phyloP scores from a whole-genome alignment of 805 yeast species.

The Barnettozyma sp. region DNA sequence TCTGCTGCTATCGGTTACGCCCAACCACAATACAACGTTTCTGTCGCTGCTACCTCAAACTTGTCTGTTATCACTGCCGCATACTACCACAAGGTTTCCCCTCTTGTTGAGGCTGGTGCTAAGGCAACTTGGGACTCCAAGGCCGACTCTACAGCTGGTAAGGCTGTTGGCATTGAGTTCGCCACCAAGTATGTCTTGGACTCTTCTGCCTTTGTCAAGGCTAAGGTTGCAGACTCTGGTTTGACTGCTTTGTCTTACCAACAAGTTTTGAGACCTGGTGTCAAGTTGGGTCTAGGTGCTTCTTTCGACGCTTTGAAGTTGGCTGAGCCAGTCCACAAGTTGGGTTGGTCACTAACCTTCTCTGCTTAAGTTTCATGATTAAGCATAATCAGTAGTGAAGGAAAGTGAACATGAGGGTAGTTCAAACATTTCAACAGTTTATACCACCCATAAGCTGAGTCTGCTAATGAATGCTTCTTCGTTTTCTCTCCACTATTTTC shows the following conservation, averaged over 20 bases:
- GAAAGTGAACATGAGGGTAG: no score
- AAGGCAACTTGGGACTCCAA: conserved; percentile 92
- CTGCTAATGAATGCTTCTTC: no score
- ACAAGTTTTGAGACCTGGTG: conserved; percentile 93
- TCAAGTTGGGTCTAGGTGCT: conserved; percentile 93
- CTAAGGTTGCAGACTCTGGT: conserved; percentile 95
- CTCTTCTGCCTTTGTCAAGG: conserved; percentile 84
- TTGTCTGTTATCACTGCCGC: conserved; percentile 88
- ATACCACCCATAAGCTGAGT: no score
- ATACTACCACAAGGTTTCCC: conserved; percentile 92
- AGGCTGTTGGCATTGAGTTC: conserved; percentile 86
- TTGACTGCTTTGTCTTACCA: conserved; percentile 89
- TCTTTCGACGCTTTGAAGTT: conserved; percentile 93
- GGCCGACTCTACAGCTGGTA: conserved; percentile 54
- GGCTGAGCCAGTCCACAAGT: conserved; percentile 95
- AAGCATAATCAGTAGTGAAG: no score
- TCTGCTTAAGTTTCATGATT: conserved; percentile 56
- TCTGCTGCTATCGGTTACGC: conserved; percentile 91
- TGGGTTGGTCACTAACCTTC: conserved; percentile 92
- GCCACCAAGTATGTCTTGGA: conserved; percentile 94
- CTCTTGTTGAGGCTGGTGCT: conserved; percentile 93
- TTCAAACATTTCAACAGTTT: no score
- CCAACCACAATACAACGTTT: conserved; percentile 73
- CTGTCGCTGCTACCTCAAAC: conserved; percentile 80
- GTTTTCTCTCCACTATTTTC: no score